Percentiles rank a stretch among this genome's conserved stretches.
These are phyloP conservation scores for Royoungia palumana DNA, from an alignment of 768 basidiomycete genomes.

Conservation along the genomic window DNA sequence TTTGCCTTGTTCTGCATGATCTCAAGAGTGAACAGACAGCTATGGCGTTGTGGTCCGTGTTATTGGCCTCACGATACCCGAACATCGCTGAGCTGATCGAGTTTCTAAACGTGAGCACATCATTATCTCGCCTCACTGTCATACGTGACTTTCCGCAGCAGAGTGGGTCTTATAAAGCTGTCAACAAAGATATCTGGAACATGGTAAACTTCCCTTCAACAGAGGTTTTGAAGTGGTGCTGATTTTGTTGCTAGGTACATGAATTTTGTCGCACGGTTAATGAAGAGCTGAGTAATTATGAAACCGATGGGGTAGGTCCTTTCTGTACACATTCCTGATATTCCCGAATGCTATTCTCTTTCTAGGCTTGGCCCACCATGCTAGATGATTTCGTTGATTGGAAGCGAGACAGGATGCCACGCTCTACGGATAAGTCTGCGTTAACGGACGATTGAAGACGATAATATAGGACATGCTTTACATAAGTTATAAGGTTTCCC, in stretches of 20 bases:
- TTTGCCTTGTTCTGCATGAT: background rate
- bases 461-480: constrained; percentile 12
- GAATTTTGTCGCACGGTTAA: constrained; percentile 71
- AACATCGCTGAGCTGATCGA: constrained; percentile 61
- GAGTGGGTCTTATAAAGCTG: constrained; percentile 63
- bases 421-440: background rate
- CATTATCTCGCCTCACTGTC: background rate
- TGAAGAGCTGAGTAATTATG: constrained; percentile 61
- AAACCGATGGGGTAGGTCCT: constrained; percentile 67
- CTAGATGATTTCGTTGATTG: constrained; percentile 75
- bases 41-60: constrained; percentile 70
- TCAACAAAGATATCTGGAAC: constrained; percentile 82
- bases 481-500: constrained; percentile 8
- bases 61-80: constrained; percentile 64
- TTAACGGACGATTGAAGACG: background rate
- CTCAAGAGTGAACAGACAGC: constrained; percentile 49
- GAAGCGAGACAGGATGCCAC: constrained; percentile 41
- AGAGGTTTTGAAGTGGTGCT: background rate
- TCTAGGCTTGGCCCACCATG: constrained; percentile 78
- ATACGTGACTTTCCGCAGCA: constrained; percentile 26
- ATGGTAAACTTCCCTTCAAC: constrained; percentile 51
- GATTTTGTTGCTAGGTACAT: constrained; percentile 48
- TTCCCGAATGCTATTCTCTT: background rate
- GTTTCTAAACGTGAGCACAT: constrained; percentile 57
- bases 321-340: background rate